phyloP scores from a whole-genome alignment of 208 protist species.

The Leishmania guyanensis region DNA sequence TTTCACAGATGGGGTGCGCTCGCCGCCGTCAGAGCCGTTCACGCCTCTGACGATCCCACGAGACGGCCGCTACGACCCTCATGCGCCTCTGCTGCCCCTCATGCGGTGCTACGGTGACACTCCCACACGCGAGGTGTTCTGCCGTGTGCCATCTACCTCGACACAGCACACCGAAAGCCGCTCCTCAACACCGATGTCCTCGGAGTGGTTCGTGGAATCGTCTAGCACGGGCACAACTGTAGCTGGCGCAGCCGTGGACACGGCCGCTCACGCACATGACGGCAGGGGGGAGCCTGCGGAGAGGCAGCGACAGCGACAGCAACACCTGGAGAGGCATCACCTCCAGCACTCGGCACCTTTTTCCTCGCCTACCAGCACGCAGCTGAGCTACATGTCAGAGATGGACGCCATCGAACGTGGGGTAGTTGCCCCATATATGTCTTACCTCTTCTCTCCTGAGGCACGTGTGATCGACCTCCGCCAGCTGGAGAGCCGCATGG shows the following conservation, averaged over 20 bases:
- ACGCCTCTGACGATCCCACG: conserved; percentile 21
- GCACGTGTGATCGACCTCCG: conserved; percentile 45
- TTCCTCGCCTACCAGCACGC: conserved; percentile 17
- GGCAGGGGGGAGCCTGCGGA: background rate
- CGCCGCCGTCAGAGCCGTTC: background rate
- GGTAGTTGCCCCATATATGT: conserved; percentile 34
- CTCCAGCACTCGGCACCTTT: background rate
- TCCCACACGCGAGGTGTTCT: conserved; percentile 9
- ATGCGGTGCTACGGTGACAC: conserved; percentile 31
- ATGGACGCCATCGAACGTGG: conserved; percentile 44
- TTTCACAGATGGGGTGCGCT: background rate
- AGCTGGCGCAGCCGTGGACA: background rate
- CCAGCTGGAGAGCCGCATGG: conserved; percentile 17
- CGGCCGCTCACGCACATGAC: background rate
- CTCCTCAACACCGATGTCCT: conserved; percentile 23
- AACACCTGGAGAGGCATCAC: background rate
- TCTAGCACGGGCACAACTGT: background rate
- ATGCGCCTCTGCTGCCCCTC: conserved; percentile 21
- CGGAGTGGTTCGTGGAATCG: conserved; percentile 26
- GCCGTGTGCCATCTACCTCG: conserved; percentile 17
- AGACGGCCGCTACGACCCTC: conserved; percentile 19
- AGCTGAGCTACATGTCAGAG: conserved; percentile 28
- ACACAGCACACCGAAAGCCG: conserved; percentile 16
- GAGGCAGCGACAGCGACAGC: background rate
- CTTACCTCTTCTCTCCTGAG: conserved; percentile 61